Conservation (phyloP, 352 stramenopile genomes). For the Globisporangium spinosum region DNA sequence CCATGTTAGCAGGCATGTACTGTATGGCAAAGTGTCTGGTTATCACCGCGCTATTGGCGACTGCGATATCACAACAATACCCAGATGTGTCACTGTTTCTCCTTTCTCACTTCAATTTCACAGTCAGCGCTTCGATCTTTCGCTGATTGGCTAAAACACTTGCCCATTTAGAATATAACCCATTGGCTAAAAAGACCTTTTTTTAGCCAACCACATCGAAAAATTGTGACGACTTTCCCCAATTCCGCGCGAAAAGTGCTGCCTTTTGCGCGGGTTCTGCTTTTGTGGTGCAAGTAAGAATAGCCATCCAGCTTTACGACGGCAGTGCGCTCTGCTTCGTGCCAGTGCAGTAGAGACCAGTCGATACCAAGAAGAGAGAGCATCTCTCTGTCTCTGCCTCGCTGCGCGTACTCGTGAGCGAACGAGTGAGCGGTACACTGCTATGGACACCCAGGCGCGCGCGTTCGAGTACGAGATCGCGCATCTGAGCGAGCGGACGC, state of each 20-base stretch:
- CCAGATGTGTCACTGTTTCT: background rate
- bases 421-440: background rate
- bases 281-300: background rate
- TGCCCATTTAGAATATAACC: background rate
- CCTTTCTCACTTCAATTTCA: background rate
- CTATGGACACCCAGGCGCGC: slow-evolving; percentile 29
- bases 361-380: background rate
- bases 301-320: background rate
- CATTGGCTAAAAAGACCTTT: background rate
- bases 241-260: slow-evolving; percentile 4
- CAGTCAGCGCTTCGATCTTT: background rate
- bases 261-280: background rate
- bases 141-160: background rate
- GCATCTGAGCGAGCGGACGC: slow-evolving; percentile 27
- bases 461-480: slow-evolving; percentile 40
- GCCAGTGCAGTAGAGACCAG: background rate
- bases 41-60: background rate
- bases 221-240: background rate
- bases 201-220: background rate
- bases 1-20: background rate
- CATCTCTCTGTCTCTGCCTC: background rate
- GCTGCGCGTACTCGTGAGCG: background rate
- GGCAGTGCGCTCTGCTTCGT: background rate
- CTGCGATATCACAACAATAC: background rate
- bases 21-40: background rate